A percentile compares a stretch with the other conserved stretches of the same genome.
These are phyloP conservation scores for Saccharomyces hybrid DNA, from an alignment of 1,139 yeast species.

Conservation along the genomic window DNA sequence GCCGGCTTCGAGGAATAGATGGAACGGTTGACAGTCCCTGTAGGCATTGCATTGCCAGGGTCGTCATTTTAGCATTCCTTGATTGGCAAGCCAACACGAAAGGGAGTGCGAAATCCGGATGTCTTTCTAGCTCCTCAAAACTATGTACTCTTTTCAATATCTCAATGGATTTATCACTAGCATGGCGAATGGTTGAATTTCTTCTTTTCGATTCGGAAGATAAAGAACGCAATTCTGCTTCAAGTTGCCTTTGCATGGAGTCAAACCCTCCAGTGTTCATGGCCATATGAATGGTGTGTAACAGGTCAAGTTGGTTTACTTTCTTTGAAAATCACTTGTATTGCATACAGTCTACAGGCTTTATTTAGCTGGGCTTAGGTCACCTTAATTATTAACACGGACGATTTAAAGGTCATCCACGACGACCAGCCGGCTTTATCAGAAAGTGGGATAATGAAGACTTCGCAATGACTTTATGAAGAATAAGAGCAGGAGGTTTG, in stretches of 20 bases:
- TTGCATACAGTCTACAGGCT: not conserved
- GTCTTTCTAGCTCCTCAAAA: constrained; percentile 27
- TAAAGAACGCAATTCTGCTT: constrained; percentile 50
- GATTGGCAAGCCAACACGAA: constrained; percentile 67
- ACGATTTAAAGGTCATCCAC: not conserved
- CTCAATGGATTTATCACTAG: constrained; percentile 55
- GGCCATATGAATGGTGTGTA: constrained; percentile 13
- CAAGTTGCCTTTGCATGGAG: constrained; percentile 39
- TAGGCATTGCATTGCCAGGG: constrained; percentile 63
- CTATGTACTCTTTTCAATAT: constrained; percentile 36
- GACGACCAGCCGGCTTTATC: not conserved
- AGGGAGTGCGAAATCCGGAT: constrained; percentile 56
- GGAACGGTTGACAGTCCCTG: constrained; percentile 47
- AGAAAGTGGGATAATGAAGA: not conserved
- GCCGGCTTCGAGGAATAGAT: constrained; percentile 46
- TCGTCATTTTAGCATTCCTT: constrained; percentile 64
- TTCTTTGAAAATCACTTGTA: not conserved
- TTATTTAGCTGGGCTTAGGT: not conserved
- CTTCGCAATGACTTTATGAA: not conserved
- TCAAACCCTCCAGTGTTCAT: constrained; percentile 7
- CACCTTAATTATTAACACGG: not conserved
- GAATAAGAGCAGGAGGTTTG: not conserved
- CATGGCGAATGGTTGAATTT: constrained; percentile 54
- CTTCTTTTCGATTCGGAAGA: constrained; percentile 66
- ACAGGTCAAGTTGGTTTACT: not conserved